These are phyloP conservation scores for Penicillium sp. DNA, from an alignment of 2,329 filamentous ascomycete genomes.

Conservation along the genomic window DNA sequence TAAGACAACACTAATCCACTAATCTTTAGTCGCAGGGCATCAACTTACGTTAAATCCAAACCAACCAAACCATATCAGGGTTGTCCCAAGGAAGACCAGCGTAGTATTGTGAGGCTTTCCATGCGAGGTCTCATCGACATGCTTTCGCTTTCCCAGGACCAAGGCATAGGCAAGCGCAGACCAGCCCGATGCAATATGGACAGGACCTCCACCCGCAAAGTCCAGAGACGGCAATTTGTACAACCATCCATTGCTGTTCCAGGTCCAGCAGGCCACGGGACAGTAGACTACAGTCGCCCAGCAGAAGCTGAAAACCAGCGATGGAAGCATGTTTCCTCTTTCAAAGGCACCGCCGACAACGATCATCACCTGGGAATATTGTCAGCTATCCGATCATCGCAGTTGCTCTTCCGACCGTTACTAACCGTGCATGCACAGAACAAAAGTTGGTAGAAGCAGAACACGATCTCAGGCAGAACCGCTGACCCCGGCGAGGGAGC, in stretches of 20 bases:
- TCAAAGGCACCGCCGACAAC: slow-evolving; percentile 66
- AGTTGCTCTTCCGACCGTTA: not conserved
- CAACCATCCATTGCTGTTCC: slow-evolving; percentile 73
- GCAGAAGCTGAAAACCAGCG: slow-evolving; percentile 69
- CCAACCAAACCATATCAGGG: slow-evolving; percentile 53
- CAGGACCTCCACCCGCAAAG: slow-evolving; percentile 73
- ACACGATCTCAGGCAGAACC: slow-evolving; percentile 64
- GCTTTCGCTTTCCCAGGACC: slow-evolving; percentile 70
- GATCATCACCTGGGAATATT: slow-evolving; percentile 58
- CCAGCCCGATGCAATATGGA: slow-evolving; percentile 72
- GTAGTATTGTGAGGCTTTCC: slow-evolving; percentile 69
- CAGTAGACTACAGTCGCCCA: slow-evolving; percentile 74
- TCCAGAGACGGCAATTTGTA: slow-evolving; percentile 69
- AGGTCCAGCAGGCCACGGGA: slow-evolving; percentile 75
- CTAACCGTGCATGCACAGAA: slow-evolving; percentile 55
- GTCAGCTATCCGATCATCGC: slow-evolving; percentile 22
- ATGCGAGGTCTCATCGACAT: slow-evolving; percentile 55
- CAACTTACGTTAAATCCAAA: slow-evolving; percentile 56
- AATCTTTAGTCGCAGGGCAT: not conserved
- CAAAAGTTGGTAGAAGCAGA: slow-evolving; percentile 66
- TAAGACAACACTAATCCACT: too few species aligned
- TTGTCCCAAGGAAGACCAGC: slow-evolving; percentile 70
- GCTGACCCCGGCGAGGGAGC: slow-evolving; percentile 61
- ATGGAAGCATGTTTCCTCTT: slow-evolving; percentile 64
- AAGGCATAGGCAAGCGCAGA: slow-evolving; percentile 72